Evolutionary conservation across 2,329 filamentous ascomycete genomes (phyloP).

Genomic region (Lachnellula cervina): DNA sequence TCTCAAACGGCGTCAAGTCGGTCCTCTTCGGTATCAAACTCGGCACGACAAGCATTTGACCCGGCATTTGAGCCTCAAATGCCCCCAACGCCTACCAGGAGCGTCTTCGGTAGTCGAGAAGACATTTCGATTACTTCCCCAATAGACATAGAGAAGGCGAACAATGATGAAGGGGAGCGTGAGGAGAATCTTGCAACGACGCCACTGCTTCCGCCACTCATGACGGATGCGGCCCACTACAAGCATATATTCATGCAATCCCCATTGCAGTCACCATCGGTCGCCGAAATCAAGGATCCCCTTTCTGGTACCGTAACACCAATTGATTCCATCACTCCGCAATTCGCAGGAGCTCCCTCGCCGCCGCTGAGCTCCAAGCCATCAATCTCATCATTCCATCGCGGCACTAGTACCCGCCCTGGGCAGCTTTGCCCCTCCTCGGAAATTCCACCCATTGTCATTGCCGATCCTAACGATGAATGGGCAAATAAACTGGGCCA

Average conservation of each 20-base stretch:
- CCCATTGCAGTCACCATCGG: slow-evolving; percentile 79
- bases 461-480: slow-evolving; percentile 67
- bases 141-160: slow-evolving; percentile 50
- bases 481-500: slow-evolving; percentile 86
- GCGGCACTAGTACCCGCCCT: slow-evolving; percentile 37
- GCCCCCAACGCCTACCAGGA: slow-evolving; percentile 58
- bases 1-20: slow-evolving; percentile 67
- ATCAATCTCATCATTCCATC: slow-evolving; percentile 70
- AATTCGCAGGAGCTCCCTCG: slow-evolving; percentile 49
- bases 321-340: slow-evolving; percentile 38
- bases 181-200: slow-evolving; percentile 68
- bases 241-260: slow-evolving; percentile 60
- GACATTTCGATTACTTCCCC: slow-evolving; percentile 44
- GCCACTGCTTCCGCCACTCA: slow-evolving; percentile 76
- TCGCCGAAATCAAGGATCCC: slow-evolving; percentile 49
- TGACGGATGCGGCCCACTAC: slow-evolving; percentile 48
- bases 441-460: slow-evolving; percentile 60
- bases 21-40: slow-evolving; percentile 70
- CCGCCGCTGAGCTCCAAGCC: slow-evolving; percentile 73
- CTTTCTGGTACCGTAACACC: slow-evolving; percentile 41
- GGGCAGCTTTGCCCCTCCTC: slow-evolving; percentile 44
- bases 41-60: slow-evolving; percentile 44
- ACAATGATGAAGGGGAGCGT: slow-evolving; percentile 44
- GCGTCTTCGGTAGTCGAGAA: slow-evolving; percentile 52
- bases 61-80: slow-evolving; percentile 45